Evolutionary conservation across 2,329 filamentous ascomycete species (phyloP).

Genomic region (Alternaria brassicicola): DNA sequence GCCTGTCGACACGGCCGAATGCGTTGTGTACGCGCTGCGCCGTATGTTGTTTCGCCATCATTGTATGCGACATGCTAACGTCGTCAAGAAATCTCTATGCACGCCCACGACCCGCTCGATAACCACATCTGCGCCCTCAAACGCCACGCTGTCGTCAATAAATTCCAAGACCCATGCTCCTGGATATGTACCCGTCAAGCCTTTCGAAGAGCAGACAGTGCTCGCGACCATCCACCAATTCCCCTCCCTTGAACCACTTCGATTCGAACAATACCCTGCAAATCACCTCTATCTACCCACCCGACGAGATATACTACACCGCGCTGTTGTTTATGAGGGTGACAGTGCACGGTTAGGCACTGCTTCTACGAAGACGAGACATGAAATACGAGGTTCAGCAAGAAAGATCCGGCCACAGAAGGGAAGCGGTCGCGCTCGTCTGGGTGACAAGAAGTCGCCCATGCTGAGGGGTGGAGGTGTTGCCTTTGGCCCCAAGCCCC

Average conservation of each 20-base stretch:
- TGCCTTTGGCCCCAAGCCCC: slow-evolving; percentile 84
- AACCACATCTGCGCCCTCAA: slow-evolving; percentile 58
- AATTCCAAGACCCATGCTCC: slow-evolving; percentile 48
- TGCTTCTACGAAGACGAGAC: slow-evolving; percentile 63
- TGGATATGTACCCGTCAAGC: slow-evolving; percentile 44
- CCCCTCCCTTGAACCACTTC: slow-evolving; percentile 82
- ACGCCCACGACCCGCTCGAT: slow-evolving; percentile 38
- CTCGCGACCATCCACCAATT: slow-evolving; percentile 88
- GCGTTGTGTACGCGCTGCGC: slow-evolving; percentile 55
- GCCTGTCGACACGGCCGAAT: slow-evolving; percentile 38
- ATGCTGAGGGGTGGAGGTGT: slow-evolving; percentile 86
- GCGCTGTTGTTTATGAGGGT: slow-evolving; percentile 90
- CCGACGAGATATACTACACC: slow-evolving; percentile 88
- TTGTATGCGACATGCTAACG: slow-evolving; percentile 43
- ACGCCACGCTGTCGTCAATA: slow-evolving; percentile 59
- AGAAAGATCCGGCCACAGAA: slow-evolving; percentile 87
- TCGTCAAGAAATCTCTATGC: slow-evolving; percentile 32
- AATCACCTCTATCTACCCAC: slow-evolving; percentile 87
- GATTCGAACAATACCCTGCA: slow-evolving; percentile 76
- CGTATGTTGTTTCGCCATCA: slow-evolving; percentile 52
- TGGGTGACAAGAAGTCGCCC: slow-evolving; percentile 81
- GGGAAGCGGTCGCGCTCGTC: slow-evolving; percentile 78
- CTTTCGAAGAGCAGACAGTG: slow-evolving; percentile 59
- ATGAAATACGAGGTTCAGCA: slow-evolving; percentile 81
- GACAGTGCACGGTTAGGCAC: slow-evolving; percentile 82